A percentile compares a stretch with the other conserved stretches of the same genome.
These are phyloP conservation scores for Ziziphus jujuba DNA, from an alignment of 306 rosid species.

Conservation along the genomic window DNA sequence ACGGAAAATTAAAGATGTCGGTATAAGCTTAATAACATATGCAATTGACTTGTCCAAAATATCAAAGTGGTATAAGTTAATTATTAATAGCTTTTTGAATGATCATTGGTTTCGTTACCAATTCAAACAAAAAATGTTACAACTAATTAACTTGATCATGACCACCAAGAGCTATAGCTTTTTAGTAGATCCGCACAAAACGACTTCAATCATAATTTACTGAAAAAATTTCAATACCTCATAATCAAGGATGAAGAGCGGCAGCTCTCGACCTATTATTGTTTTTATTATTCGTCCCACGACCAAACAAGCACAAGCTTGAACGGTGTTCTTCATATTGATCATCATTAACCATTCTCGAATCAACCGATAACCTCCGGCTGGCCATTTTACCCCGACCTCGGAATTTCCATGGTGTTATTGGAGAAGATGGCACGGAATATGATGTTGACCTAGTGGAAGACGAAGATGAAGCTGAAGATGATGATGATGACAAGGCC, in stretches of 20 bases:
- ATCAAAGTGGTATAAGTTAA: neutral
- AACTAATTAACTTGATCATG: neutral
- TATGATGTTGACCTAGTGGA: slow-evolving; percentile 16
- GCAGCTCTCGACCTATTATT: slow-evolving; percentile 29
- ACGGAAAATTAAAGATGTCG: no score
- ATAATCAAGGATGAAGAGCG: slow-evolving; percentile 30
- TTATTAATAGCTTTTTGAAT: neutral
- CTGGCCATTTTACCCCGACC: slow-evolving; percentile 2
- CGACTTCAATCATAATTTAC: no score
- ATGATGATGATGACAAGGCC: slow-evolving; percentile 31
- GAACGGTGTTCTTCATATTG: slow-evolving; percentile 24
- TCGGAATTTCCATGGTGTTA: slow-evolving; percentile 10
- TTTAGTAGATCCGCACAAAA: neutral
- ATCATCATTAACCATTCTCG: slow-evolving; percentile 16
- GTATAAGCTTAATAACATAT: no score
- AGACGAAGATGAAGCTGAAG: slow-evolving; percentile 30
- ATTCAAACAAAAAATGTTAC: neutral
- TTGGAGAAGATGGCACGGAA: slow-evolving; percentile 47
- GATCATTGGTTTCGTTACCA: neutral
- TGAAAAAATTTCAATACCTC: slow-evolving; percentile 5
- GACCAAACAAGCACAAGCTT: slow-evolving; percentile 14
- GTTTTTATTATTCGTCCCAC: slow-evolving; percentile 14
- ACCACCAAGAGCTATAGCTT: slow-evolving; percentile 4
- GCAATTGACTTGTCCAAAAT: no score
- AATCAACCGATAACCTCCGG: slow-evolving; percentile 12